Evolutionary conservation across 2,329 filamentous ascomycete genomes (phyloP), one percentile per base, ranked within the genome.

Genomic region (Ophiognomonia clavigignenti-juglandacearum): DNA sequence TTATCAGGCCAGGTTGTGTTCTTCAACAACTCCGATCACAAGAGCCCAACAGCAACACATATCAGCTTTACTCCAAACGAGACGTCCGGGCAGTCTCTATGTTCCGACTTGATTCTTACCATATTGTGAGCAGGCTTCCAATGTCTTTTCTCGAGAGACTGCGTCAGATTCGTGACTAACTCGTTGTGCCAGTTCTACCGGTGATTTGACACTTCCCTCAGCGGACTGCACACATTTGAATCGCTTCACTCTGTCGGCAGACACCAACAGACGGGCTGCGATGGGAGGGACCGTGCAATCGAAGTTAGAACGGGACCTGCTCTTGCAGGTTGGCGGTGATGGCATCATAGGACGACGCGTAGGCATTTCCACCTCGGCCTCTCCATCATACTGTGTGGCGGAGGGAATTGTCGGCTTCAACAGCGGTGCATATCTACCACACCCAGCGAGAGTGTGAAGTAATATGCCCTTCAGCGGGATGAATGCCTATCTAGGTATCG

Each of bases 391-490:
- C 7, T 29, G 34, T 26, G 8, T 45, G 23, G 51, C 48, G 14
- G 51, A 53, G 26, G 51, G 51, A 4, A 45, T 53, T 9, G 48
- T 53, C 18, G 48, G 51, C 13, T 53, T 51, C 48, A 53, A 53
- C 29, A 47, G 39, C 18, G 31, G 29, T 24, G 16, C 46, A 4
- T 10, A 39, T 4, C 4, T 20, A 20, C 34, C 32, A 19, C 32
- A 8, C 10, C 11, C n/a, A 35, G 32, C 32, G 11, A 10, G 32
- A 6, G n/a, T 35, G 7, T 18, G 4, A 35, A 14, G 14, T 26
- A 10, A 7, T 13, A 10, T n/a, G n/a, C n/a, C n/a, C n/a, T n/a
- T n/a, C n/a, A n/a, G n/a, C n/a, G n/a, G n/a, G n/a, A n/a, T n/a
- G n/a, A n/a, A n/a, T n/a, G n/a, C n/a, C n/a, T n/a, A n/a, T n/a